These are phyloP conservation scores for Calonectria multiphialidica DNA, from an alignment of 2,329 filamentous ascomycete genomes.

Conservation along the genomic window DNA sequence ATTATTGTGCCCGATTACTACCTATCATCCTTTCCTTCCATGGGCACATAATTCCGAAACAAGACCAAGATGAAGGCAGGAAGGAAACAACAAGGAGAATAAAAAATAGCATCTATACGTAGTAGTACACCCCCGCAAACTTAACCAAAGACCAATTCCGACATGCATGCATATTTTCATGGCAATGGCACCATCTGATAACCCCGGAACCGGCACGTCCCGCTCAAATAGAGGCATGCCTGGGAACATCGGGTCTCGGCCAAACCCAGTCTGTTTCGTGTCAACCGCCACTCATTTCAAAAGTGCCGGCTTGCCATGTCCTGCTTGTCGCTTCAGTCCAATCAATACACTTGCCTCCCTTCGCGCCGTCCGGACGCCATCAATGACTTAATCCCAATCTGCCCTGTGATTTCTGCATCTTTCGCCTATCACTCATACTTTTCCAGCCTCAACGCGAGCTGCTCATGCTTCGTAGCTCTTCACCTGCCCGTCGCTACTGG, in stretches of 20 bases:
- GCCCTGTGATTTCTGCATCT: slow-evolving; percentile 13
- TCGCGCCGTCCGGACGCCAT: slow-evolving; percentile 35
- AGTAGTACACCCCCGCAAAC: slow-evolving; percentile 27
- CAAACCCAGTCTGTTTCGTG: neutral
- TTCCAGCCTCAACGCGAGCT: neutral
- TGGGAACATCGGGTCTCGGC: neutral
- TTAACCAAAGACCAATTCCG: slow-evolving; percentile 13
- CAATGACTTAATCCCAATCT: slow-evolving; percentile 33
- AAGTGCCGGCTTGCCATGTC: slow-evolving; percentile 9
- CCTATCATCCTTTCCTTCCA: neutral
- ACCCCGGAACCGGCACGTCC: neutral
- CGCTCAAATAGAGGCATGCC: neutral
- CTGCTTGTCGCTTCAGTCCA: slow-evolving; percentile 5
- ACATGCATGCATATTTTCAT: slow-evolving; percentile 13
- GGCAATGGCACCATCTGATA: neutral
- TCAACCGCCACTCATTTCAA: neutral
- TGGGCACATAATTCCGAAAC: neutral
- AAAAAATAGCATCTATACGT: slow-evolving; percentile 24
- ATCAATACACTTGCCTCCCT: slow-evolving; percentile 26
- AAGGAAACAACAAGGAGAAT: neutral
- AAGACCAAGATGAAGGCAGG: neutral
- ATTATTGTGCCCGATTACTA: neutral
- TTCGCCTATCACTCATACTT: slow-evolving; percentile 2
- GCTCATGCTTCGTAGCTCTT: slow-evolving; percentile 69
- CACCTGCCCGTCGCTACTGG: slow-evolving; percentile 66